Evolutionary conservation across 140 eudicot genomes (phyloP).

Genomic region (Anethum foeniculum): DNA sequence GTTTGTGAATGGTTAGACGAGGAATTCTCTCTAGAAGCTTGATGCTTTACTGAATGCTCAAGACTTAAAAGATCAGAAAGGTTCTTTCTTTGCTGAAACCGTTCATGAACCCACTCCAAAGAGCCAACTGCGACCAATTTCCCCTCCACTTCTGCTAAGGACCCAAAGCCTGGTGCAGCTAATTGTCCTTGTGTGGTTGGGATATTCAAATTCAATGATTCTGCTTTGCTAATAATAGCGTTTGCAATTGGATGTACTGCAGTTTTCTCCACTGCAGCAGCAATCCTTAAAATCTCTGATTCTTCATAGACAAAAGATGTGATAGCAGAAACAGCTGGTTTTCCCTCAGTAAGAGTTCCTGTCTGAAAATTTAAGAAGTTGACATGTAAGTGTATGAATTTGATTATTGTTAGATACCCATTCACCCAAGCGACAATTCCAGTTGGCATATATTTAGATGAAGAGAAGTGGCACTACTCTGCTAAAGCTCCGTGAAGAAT

Average conservation of each 20-base stretch:
- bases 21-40: constrained; percentile 37
- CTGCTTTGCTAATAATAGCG: constrained; percentile 74
- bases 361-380: constrained; percentile 44
- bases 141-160: constrained; percentile 92
- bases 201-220: constrained; percentile 50
- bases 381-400: constrained; percentile 10
- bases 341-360: constrained; percentile 93
- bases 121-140: constrained; percentile 81
- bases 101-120: constrained; percentile 79
- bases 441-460: neutral
- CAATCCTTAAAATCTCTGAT: constrained; percentile 64
- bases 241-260: constrained; percentile 90
- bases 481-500: neutral
- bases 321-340: constrained; percentile 74
- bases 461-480: neutral
- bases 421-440: neutral
- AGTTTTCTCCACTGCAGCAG: constrained; percentile 96
- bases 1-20: constrained; percentile 66
- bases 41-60: constrained; percentile 56
- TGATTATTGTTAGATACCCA: neutral
- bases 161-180: constrained; percentile 88
- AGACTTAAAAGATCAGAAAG: constrained; percentile 37
- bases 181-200: constrained; percentile 69
- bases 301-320: constrained; percentile 48
- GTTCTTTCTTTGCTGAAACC: constrained; percentile 48